Conservation (phyloP, 2,329 filamentous ascomycete genomes). For the Fusarium sp. region DNA sequence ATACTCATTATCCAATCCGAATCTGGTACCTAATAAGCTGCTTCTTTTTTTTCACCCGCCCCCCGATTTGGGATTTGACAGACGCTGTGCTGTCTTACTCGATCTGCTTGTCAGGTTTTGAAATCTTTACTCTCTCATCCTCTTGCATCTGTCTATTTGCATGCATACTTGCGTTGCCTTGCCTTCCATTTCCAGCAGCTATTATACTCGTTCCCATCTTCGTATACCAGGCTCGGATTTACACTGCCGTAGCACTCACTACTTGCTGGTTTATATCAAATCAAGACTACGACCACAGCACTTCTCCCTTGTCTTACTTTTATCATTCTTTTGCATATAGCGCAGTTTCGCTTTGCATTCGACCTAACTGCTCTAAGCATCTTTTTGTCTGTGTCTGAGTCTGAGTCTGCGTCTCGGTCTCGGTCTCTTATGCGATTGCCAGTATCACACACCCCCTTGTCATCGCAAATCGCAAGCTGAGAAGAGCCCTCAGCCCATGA, state of each 20-base stretch:
- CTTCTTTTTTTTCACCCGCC: slow-evolving; percentile 20
- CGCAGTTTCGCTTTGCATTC: slow-evolving; percentile 21
- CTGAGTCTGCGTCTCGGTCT: background rate
- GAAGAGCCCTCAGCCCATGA: slow-evolving; percentile 3
- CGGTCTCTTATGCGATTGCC: slow-evolving; percentile 4
- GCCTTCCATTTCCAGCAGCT: background rate
- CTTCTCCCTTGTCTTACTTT: slow-evolving; percentile 12
- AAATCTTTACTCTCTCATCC: slow-evolving; percentile 14
- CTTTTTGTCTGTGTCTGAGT: slow-evolving; percentile 16
- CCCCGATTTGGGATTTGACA: slow-evolving; percentile 28
- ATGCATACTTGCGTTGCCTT: slow-evolving; percentile 17
- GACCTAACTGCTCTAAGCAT: slow-evolving; percentile 14
- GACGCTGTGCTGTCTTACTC: slow-evolving; percentile 27
- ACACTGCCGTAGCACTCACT: slow-evolving; percentile 3
- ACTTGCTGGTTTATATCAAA: slow-evolving; percentile 21
- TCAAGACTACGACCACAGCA: background rate
- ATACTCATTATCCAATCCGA: slow-evolving; percentile 3
- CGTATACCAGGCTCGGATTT: background rate
- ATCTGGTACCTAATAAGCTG: slow-evolving; percentile 26
- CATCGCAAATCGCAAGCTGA: slow-evolving; percentile 20
- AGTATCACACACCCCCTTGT: slow-evolving; percentile 28
- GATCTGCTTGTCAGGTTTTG: slow-evolving; percentile 24
- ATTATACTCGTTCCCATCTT: background rate
- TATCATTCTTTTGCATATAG: slow-evolving; percentile 20
- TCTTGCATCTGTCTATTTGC: slow-evolving; percentile 11